Conservation (phyloP, 1,139 yeast species). For the Zygotorulaspora mrakii region DNA sequence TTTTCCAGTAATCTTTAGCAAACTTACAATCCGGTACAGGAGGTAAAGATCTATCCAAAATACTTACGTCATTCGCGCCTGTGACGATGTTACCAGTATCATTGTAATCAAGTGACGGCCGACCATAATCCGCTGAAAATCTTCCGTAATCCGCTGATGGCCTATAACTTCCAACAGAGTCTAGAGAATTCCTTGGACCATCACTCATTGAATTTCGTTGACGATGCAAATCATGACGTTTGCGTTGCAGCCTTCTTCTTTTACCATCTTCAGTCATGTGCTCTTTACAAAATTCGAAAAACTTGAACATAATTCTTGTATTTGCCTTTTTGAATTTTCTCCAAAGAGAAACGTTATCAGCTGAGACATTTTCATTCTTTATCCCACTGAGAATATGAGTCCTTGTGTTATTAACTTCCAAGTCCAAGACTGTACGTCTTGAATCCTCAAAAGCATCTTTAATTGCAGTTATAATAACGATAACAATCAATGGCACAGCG, state of each 20-base stretch:
- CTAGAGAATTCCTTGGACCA: conserved; percentile 34
- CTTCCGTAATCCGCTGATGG: conserved; percentile 27
- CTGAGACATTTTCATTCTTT: conserved; percentile 72
- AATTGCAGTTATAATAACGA: conserved; percentile 80
- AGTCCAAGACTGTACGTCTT: conserved; percentile 72
- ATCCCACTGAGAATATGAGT: conserved; percentile 73
- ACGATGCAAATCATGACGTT: conserved; percentile 19
- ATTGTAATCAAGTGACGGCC: conserved; percentile 32
- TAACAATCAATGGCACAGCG: conserved; percentile 91
- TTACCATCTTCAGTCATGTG: conserved; percentile 41
- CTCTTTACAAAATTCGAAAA: conserved; percentile 36
- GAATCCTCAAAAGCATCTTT: conserved; percentile 96
- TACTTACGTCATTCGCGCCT: conserved; percentile 21
- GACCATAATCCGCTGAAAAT: conserved; percentile 25
- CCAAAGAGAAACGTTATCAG: conserved; percentile 55
- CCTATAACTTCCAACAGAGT: conserved; percentile 33
- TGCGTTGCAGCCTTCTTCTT: conserved; percentile 29
- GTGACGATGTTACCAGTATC: conserved; percentile 20
- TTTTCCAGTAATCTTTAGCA: conserved; percentile 79
- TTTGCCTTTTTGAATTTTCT: conserved; percentile 55
- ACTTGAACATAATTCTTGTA: conserved; percentile 37
- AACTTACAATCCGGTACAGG: conserved; percentile 43
- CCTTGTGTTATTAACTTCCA: conserved; percentile 81
- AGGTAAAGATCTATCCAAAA: conserved; percentile 32
- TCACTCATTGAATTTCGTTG: conserved; percentile 19